Evolutionary conservation across 768 basidiomycete genomes (phyloP), one percentile per base, ranked within the genome.

Genomic region (Leccinum incarnatum): DNA sequence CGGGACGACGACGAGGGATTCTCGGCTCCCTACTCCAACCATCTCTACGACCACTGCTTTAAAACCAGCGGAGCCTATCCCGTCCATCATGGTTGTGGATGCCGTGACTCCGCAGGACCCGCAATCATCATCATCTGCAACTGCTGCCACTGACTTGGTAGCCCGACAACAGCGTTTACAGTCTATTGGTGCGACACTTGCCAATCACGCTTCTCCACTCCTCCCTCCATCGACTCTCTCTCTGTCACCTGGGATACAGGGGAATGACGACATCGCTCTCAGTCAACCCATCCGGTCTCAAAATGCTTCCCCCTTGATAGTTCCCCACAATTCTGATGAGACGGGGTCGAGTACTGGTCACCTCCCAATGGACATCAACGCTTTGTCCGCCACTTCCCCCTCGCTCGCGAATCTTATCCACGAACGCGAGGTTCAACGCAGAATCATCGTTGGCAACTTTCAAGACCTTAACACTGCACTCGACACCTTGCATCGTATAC

Each of bases 121-220:
- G 21, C 56, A 48, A 4, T 60, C 49, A 17, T 23, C 46, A 15
- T 37, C 58, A 10, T 51, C 57, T 19, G 3, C 53, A 1, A 2
- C n/a, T 21, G 7, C 51, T 5, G 2, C 47, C 12, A 15, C 50
- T 4, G 60, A 66, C 52, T 54, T 65, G 51, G 50, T 34, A 17
- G 29, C 37, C 11, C 58, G 51, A 48, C 62, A 63, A 42, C 58
- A 53, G 23, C 68, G 56, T 27, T 53, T 72, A 30, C 59, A 58
- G 30, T 55, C 56, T 27, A 64, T 66, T 19, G 59, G 49, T 15
- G 21, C 53, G 17, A 61, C 32, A 30, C 62, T 71, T 32, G 55
- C 54, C 5, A 54, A 52, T 27, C 6, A 67, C 23, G 51, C 56
- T 36, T 51, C 51, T 21, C 54, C 65, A 2, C 54, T 34, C 4